Base-by-base conservation (phyloP, 2,329 filamentous ascomycete genomes). In the Diaporthe sp. region DNA sequence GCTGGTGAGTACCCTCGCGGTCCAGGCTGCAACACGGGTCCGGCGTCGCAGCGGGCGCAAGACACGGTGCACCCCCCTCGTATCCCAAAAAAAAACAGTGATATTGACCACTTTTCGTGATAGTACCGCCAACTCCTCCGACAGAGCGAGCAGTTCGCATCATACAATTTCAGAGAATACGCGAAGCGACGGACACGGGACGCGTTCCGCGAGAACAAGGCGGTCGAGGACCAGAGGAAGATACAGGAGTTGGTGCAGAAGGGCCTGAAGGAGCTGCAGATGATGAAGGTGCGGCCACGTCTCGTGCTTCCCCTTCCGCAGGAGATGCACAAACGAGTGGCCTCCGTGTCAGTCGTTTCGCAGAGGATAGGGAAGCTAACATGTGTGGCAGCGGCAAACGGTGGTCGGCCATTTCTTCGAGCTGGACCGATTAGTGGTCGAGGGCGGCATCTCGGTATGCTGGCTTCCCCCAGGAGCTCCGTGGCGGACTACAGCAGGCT, bases 121-220 rank as follows among this genome's bases (percentile, higher is more conserved):
- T 77, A 98, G 96, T 98, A 98, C 86, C 96, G 97, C 78, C 96
- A 96, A 81, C 88, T 99, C 80, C 88, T 98, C 80, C 94, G 96
- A 79, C 94, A 97, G 84, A 92, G 95, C 77, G 89, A 90, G 76
- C 94, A 98, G 82, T 98, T 99, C 84, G 91, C 95, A 77, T 92
- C 94, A 79, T 99, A 98, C 88, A 99, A 98, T 86, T 99, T 98
- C 89, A 92, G 97, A 86, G 96, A 98, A 84, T 99, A 99, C 85
- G 96, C 97, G 71, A 94, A 92, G 85, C 93, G 97, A 82, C 91
- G 96, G 84, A 98, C 97, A 82, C 91, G 90, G 83, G 97, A 98
- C 87, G 93, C 95, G 6, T 99, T 98, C 85, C 91, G 93, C 80
- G 95, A 97, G 83, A 90, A 97, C 84, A 89, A 91, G 84, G 82